These are phyloP conservation scores for Xylariaceae sp. DNA, from an alignment of 2,329 filamentous ascomycete species.

Conservation along the genomic window DNA sequence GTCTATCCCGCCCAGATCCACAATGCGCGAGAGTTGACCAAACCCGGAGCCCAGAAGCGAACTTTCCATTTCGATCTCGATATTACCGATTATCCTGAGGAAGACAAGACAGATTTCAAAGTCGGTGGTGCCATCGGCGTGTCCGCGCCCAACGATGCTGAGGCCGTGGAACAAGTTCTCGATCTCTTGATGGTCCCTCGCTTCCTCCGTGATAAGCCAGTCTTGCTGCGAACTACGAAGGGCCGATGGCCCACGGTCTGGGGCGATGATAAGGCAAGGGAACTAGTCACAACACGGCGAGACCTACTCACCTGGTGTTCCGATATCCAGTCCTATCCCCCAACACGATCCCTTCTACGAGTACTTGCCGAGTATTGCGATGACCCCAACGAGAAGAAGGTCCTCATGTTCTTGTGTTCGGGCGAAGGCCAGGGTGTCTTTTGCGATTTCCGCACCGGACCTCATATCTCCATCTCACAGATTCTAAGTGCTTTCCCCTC, in stretches of 20 bases:
- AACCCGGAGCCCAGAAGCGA: conserved; percentile 84
- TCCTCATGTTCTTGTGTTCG: conserved; percentile 79
- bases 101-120: conserved; percentile 85
- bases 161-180: conserved; percentile 77
- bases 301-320: conserved; percentile 95
- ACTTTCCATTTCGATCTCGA: conserved; percentile 98
- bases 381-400: conserved; percentile 79
- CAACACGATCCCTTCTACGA: conserved; percentile 81
- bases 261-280: conserved; percentile 82
- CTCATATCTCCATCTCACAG: conserved; percentile 79
- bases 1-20: conserved; percentile 88
- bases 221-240: conserved; percentile 70
- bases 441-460: conserved; percentile 88
- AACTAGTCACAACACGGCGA: conserved; percentile 83
- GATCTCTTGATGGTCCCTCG: conserved; percentile 76
- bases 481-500: conserved; percentile 90
- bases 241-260: conserved; percentile 97
- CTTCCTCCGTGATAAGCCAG: conserved; percentile 77
- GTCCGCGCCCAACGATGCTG: conserved; percentile 77
- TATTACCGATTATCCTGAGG: conserved; percentile 86
- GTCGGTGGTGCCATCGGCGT: conserved; percentile 95
- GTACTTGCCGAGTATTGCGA: conserved; percentile 80
- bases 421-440: conserved; percentile 89
- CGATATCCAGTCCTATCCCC: conserved; percentile 88
- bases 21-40: conserved; percentile 80